Percentiles rank a stretch among this genome's conserved stretches.
phyloP scores from a whole-genome alignment of 192 early-diverging fungal genomes.

The Coemansia sp. region DNA sequence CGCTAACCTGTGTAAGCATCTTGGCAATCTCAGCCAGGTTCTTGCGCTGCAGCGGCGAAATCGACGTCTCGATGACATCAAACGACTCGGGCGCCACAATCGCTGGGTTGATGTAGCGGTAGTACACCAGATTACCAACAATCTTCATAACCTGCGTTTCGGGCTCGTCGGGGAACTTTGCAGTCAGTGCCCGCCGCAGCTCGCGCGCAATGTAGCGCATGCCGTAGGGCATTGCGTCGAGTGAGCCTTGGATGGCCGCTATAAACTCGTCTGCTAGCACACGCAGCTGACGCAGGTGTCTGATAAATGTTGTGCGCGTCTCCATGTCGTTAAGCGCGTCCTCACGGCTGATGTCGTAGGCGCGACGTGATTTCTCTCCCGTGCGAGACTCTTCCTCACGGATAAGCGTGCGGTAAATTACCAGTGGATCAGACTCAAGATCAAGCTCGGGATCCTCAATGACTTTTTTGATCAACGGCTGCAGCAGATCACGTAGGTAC shows the following conservation, averaged over 20 bases:
- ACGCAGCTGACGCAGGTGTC: conserved; percentile 72
- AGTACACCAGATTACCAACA: conserved; percentile 95
- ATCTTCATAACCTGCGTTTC: conserved; percentile 82
- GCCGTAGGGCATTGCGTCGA: conserved; percentile 89
- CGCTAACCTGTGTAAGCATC: conserved; percentile 94
- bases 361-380: conserved; percentile 72
- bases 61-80: conserved; percentile 84
- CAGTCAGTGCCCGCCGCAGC: conserved; percentile 69
- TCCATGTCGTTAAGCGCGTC: conserved; percentile 83
- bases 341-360: conserved; percentile 73
- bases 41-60: conserved; percentile 88
- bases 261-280: conserved; percentile 84
- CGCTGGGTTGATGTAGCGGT: conserved; percentile 97
- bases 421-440: conserved; percentile 87
- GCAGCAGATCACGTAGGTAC: conserved; percentile 82
- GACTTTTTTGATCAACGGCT: conserved; percentile 77
- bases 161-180: conserved; percentile 79
- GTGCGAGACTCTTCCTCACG: conserved; percentile 87
- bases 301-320: conserved; percentile 62
- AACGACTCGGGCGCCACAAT: conserved; percentile 97
- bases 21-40: conserved; percentile 96
- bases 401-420: conserved; percentile 84
- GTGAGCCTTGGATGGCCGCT: conserved; percentile 72
- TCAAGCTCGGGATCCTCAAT: conserved; percentile 75
- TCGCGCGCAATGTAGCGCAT: conserved; percentile 95